These are phyloP conservation scores for Talinum fruticosum DNA, from an alignment of 148 eudicot species.

Conservation along the genomic window DNA sequence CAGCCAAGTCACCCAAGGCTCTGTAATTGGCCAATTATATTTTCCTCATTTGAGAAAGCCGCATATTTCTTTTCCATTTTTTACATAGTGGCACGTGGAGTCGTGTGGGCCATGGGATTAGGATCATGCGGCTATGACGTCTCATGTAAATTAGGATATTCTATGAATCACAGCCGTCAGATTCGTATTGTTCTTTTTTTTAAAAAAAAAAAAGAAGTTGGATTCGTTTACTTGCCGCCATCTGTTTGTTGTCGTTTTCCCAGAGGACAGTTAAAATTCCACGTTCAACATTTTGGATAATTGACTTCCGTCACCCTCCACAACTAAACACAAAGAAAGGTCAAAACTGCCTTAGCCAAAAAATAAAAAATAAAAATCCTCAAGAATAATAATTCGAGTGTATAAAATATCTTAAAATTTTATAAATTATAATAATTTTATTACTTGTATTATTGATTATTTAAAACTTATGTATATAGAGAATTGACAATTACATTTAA, in stretches of 20 bases:
- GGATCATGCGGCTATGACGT: conserved; percentile 13
- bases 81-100: conserved; percentile 11
- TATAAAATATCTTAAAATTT: too few species aligned
- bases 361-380: too few species aligned
- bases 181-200: not conserved
- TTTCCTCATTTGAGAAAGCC: not conserved
- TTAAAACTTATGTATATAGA: too few species aligned
- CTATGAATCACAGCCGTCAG: conserved; percentile 21
- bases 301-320: conserved; percentile 7
- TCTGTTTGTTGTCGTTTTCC: conserved; percentile 16
- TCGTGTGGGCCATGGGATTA: not conserved
- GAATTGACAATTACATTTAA: too few species aligned
- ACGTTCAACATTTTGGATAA: conserved; percentile 9
- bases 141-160: conserved; percentile 5
- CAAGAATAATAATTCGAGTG: too few species aligned
- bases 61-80: not conserved
- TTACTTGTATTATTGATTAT: too few species aligned
- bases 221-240: conserved; percentile 17
- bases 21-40: not conserved
- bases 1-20: conserved; percentile 7
- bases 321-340: not conserved
- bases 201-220: not conserved
- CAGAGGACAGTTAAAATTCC: conserved; percentile 11
- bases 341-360: not conserved
- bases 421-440: too few species aligned